Conservation (phyloP, 306 rosid genomes). For the Citrullus mucosospermus region DNA sequence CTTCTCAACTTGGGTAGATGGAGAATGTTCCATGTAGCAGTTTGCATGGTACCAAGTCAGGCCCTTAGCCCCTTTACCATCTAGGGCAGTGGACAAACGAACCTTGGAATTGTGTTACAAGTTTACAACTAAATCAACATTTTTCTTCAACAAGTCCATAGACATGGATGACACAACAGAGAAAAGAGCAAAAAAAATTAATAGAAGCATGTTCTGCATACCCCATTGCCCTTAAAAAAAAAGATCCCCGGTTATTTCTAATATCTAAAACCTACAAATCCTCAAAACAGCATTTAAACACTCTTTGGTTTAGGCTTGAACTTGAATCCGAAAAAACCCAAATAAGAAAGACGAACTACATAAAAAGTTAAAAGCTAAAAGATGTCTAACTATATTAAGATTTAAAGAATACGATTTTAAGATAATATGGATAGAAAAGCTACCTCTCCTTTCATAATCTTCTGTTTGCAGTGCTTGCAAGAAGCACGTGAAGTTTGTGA, state of each 20-base stretch:
- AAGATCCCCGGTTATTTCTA: too few species aligned
- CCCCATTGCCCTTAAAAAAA: not conserved
- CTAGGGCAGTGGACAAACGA: constrained; percentile 70
- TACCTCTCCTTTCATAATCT: constrained; percentile 82
- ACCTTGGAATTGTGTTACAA: constrained; percentile 35
- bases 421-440: not conserved
- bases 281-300: not conserved
- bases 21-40: constrained; percentile 59
- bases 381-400: not conserved
- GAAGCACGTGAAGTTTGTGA: constrained; percentile 76
- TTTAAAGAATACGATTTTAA: not conserved
- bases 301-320: not conserved
- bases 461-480: constrained; percentile 59
- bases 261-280: not conserved
- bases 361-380: not conserved
- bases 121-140: not conserved
- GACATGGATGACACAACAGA: not conserved
- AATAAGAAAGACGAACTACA: not conserved
- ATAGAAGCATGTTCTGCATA: not conserved
- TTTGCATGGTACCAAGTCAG: constrained; percentile 89
- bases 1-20: constrained; percentile 55
- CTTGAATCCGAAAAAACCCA: not conserved
- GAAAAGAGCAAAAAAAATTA: not conserved
- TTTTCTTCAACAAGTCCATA: not conserved
- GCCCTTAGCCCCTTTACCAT: constrained; percentile 67